Conservation (phyloP, 208 protist species). For the Trichomonas tenax region DNA sequence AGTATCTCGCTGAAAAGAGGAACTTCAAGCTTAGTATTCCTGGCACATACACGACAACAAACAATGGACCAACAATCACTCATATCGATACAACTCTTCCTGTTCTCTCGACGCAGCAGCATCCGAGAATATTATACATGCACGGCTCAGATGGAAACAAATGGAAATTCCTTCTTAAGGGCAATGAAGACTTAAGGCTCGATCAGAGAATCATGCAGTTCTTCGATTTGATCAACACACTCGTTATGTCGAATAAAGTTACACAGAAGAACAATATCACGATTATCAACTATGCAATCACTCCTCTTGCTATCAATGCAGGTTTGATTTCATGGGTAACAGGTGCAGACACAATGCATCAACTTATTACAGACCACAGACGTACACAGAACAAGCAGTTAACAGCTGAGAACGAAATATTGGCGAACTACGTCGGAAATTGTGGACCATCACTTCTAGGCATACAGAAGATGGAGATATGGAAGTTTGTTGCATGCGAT, state of each 20-base stretch:
- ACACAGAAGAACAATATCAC: neutral
- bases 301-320: neutral
- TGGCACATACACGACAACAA: neutral
- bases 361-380: neutral
- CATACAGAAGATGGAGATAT: neutral
- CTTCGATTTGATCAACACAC: neutral
- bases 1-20: neutral
- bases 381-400: neutral
- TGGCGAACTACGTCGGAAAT: neutral
- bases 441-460: neutral
- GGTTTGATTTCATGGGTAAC: constrained; percentile 14
- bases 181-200: constrained; percentile 19
- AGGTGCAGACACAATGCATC: constrained; percentile 12
- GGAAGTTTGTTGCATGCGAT: neutral
- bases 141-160: neutral
- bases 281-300: neutral
- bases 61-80: neutral
- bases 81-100: neutral
- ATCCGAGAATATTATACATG: neutral
- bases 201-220: constrained; percentile 24
- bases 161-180: constrained; percentile 16
- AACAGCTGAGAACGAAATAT: neutral
- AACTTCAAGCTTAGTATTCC: neutral
- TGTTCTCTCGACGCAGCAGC: neutral
- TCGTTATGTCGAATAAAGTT: neutral